Percentiles rank a stretch among this genome's conserved stretches.
These are phyloP conservation scores for Myxozyma udenii DNA, from an alignment of 805 yeast species.

Conservation along the genomic window DNA sequence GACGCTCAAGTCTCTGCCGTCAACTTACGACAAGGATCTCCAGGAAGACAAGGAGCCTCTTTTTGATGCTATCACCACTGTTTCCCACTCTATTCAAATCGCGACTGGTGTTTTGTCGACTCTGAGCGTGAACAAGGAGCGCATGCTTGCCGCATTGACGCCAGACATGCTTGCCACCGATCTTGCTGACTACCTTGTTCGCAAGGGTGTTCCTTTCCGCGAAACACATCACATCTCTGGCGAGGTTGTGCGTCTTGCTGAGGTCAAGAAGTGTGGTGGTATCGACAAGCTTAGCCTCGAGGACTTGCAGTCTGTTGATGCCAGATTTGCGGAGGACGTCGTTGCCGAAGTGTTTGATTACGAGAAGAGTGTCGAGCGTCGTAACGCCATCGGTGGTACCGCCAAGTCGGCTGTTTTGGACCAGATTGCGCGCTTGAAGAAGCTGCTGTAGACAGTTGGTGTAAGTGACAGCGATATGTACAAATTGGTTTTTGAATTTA, in stretches of 20 bases:
- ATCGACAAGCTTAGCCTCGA: slow-evolving; percentile 77
- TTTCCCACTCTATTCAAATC: slow-evolving; percentile 87
- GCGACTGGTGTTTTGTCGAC: slow-evolving; percentile 97
- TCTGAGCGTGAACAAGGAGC: slow-evolving; percentile 62
- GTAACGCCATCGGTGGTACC: slow-evolving; percentile 96
- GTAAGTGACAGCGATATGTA: too few relatives aligned
- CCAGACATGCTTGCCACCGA: slow-evolving; percentile 99
- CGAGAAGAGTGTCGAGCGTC: slow-evolving; percentile 92
- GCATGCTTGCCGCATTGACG: slow-evolving; percentile 84
- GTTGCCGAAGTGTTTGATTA: slow-evolving; percentile 75
- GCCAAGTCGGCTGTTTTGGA: slow-evolving; percentile 83
- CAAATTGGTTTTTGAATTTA: too few relatives aligned
- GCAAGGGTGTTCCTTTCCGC: slow-evolving; percentile 98
- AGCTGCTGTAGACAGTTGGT: slow-evolving; percentile 10
- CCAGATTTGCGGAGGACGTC: slow-evolving; percentile 78
- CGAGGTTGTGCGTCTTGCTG: slow-evolving; percentile 91
- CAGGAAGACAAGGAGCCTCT: slow-evolving; percentile 99
- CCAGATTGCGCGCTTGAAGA: slow-evolving; percentile 51
- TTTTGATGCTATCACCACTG: slow-evolving; percentile 84
- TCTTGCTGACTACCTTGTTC: slow-evolving; percentile 93
- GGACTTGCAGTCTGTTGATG: slow-evolving; percentile 77
- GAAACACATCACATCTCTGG: slow-evolving; percentile 99
- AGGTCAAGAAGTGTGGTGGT: slow-evolving; percentile 69
- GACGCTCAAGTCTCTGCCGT: slow-evolving; percentile 95
- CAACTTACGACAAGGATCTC: slow-evolving; percentile 96